phyloP scores from a whole-genome alignment of 1,284 basidiomycete genomes.

The Moniliophthora roreri region DNA sequence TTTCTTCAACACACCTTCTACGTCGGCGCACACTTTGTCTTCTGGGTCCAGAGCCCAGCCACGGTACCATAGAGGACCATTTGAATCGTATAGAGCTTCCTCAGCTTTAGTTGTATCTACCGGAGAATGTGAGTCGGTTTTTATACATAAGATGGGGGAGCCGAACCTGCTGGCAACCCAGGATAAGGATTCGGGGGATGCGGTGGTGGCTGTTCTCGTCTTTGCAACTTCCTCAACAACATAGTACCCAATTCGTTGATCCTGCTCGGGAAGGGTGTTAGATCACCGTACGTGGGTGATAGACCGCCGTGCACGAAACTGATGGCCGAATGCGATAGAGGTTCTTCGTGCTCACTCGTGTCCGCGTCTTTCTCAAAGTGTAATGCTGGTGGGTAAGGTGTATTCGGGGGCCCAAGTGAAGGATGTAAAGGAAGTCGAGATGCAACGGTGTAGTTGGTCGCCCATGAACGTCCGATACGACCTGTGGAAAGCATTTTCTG shows the following conservation, averaged over 20 bases:
- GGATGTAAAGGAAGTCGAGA: constrained; percentile 79
- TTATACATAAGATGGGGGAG: not conserved
- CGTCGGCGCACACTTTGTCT: constrained; percentile 65
- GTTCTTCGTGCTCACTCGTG: constrained; percentile 26
- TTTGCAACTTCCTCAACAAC: constrained; percentile 65
- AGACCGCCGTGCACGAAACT: constrained; percentile 90
- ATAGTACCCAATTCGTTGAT: constrained; percentile 76
- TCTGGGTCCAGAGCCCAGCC: constrained; percentile 83
- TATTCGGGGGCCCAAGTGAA: constrained; percentile 66
- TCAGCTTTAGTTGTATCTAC: constrained; percentile 65
- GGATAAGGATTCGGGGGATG: constrained; percentile 81
- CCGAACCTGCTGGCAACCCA: constrained; percentile 61
- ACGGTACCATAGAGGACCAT: constrained; percentile 90
- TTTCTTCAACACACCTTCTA: constrained; percentile 66
- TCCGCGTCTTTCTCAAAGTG: constrained; percentile 34
- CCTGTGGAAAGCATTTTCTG: constrained; percentile 74
- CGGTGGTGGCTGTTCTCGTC: constrained; percentile 64
- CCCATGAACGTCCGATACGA: constrained; percentile 82
- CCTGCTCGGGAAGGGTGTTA: constrained; percentile 76
- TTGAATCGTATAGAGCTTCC: constrained; percentile 64
- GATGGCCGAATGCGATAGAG: constrained; percentile 72
- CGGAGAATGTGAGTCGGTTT: constrained; percentile 32
- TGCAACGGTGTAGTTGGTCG: constrained; percentile 82
- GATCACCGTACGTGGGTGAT: constrained; percentile 67
- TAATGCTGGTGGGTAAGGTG: constrained; percentile 58